A percentile compares a stretch with the other conserved stretches of the same genome.
phyloP scores from a whole-genome alignment of 2,329 filamentous ascomycete genomes.

The Fusarium udum region DNA sequence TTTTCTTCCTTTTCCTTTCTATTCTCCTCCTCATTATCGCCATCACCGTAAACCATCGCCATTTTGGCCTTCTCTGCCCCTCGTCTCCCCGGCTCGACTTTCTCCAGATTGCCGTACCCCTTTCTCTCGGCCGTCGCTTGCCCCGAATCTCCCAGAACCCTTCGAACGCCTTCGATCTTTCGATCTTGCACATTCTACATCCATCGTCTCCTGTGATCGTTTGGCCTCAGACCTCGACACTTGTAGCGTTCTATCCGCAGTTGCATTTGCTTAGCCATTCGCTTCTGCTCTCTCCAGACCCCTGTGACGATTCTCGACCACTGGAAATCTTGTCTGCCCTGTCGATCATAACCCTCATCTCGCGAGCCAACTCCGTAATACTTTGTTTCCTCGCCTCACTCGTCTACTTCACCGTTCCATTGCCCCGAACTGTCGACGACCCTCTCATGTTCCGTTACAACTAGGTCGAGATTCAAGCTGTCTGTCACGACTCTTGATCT shows the following conservation, averaged over 20 bases:
- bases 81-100: slow-evolving; percentile 37
- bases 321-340: slow-evolving; percentile 38
- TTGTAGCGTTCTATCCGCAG: slow-evolving; percentile 39
- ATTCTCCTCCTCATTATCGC: slow-evolving; percentile 39
- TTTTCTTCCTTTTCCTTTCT: slow-evolving; percentile 36
- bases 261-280: slow-evolving; percentile 41
- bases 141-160: slow-evolving; percentile 34
- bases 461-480: slow-evolving; percentile 46
- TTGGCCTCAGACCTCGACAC: slow-evolving; percentile 45
- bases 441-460: slow-evolving; percentile 48
- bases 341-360: slow-evolving; percentile 30
- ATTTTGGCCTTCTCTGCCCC: slow-evolving; percentile 38
- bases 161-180: slow-evolving; percentile 33
- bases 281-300: slow-evolving; percentile 41
- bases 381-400: slow-evolving; percentile 27
- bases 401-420: slow-evolving; percentile 32
- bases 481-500: slow-evolving; percentile 46
- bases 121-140: slow-evolving; percentile 45
- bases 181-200: slow-evolving; percentile 25
- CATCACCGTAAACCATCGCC: slow-evolving; percentile 44
- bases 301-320: slow-evolving; percentile 39
- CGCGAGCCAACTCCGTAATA: slow-evolving; percentile 44
- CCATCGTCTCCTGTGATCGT: slow-evolving; percentile 41
- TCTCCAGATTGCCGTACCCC: slow-evolving; percentile 44
- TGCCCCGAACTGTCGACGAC: slow-evolving; percentile 31